Conservation (phyloP, 2,329 filamentous ascomycete genomes). For the Penicillium sumatraense region DNA sequence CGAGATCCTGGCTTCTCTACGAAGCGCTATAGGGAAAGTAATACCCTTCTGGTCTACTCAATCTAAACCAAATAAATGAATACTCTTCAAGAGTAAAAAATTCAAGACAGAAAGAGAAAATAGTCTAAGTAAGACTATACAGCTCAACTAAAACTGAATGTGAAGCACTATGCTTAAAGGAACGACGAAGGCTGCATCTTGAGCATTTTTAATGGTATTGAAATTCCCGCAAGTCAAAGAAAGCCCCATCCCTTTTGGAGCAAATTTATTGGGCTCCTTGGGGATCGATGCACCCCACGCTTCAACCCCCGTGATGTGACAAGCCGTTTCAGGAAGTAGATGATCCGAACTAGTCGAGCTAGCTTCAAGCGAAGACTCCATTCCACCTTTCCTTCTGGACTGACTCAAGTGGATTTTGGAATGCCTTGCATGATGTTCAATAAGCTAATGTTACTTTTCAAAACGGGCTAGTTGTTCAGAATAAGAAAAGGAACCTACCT, state of each 20-base stretch:
- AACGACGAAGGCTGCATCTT: not conserved
- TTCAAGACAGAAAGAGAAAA: no score
- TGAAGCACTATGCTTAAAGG: not conserved
- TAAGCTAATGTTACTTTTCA: not conserved
- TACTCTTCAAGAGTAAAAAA: no score
- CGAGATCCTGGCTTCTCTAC: not conserved
- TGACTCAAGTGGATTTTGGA: not conserved
- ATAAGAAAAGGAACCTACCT: not conserved
- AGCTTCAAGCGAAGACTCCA: not conserved
- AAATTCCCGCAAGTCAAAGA: not conserved
- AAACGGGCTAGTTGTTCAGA: conserved; percentile 9
- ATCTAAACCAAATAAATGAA: no score
- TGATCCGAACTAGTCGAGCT: not conserved
- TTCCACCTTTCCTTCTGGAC: not conserved
- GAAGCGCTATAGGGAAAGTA: not conserved
- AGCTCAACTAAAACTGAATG: not conserved
- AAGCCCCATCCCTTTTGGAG: not conserved
- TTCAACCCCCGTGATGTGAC: conserved; percentile 6
- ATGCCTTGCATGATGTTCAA: conserved; percentile 8
- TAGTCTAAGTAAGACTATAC: not conserved
- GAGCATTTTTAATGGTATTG: not conserved
- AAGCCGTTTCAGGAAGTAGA: conserved; percentile 21
- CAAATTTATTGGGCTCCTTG: no score
- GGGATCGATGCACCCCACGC: no score
- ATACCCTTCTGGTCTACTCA: not conserved